phyloP scores from a whole-genome alignment of 768 basidiomycete species.

The Lactarius evosmus region DNA sequence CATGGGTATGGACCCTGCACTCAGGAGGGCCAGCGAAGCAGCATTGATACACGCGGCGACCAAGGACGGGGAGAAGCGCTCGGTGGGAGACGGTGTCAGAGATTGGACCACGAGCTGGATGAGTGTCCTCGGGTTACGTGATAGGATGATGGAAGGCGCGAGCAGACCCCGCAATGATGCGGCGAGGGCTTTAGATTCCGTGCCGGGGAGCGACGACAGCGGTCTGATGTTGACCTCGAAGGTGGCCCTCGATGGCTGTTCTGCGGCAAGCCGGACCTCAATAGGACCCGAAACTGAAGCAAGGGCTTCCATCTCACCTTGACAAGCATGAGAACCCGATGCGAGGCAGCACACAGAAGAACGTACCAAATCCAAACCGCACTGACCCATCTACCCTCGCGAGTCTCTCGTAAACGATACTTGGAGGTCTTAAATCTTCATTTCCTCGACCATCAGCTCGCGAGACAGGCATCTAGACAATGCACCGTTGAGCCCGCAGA shows the following conservation, averaged over 20 bases:
- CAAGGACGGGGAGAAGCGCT: slow-evolving; percentile 31
- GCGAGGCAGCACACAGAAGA: slow-evolving; percentile 9
- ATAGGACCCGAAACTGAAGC: slow-evolving; percentile 81
- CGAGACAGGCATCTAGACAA: slow-evolving; percentile 12
- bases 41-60: slow-evolving; percentile 71
- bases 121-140: slow-evolving; percentile 64
- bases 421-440: slow-evolving; percentile 39
- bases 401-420: slow-evolving; percentile 54
- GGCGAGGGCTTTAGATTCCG: slow-evolving; percentile 60
- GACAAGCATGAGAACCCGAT: slow-evolving; percentile 3
- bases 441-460: slow-evolving; percentile 40
- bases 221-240: slow-evolving; percentile 75
- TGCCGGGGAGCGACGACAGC: slow-evolving; percentile 63
- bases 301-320: slow-evolving; percentile 46
- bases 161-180: slow-evolving; percentile 54
- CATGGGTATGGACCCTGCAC: slow-evolving; percentile 70
- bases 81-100: slow-evolving; percentile 36
- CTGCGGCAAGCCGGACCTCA: slow-evolving; percentile 64
- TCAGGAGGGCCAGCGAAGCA: slow-evolving; percentile 61
- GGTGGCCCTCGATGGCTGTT: slow-evolving; percentile 68
- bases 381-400: slow-evolving; percentile 78
- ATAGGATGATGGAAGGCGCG: slow-evolving; percentile 60
- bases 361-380: slow-evolving; percentile 60
- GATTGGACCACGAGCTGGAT: slow-evolving; percentile 77
- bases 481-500: too few relatives aligned